phyloP scores from a whole-genome alignment of 179 eudicot species.

The Camellia oleifera region DNA sequence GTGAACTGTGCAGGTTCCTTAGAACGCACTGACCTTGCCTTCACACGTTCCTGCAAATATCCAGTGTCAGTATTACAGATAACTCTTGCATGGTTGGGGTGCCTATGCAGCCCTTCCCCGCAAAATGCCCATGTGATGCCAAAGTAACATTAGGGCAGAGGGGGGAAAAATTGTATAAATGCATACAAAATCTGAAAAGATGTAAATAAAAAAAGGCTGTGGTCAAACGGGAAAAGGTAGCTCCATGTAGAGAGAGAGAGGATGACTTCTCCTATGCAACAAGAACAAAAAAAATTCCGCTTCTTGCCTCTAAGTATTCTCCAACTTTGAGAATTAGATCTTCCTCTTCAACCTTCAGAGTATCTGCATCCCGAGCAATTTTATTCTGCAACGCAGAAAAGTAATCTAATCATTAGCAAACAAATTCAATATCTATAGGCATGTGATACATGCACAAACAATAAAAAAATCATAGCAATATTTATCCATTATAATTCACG shows the following conservation, averaged over 20 bases:
- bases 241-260: not conserved
- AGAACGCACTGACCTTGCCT: slow-evolving; percentile 54
- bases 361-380: slow-evolving; percentile 65
- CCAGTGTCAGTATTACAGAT: not conserved
- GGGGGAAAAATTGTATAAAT: not conserved
- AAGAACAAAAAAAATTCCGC: not conserved
- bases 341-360: slow-evolving; percentile 64
- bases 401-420: slow-evolving; percentile 10
- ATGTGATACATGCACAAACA: not conserved
- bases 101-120: not conserved
- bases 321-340: slow-evolving; percentile 89
- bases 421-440: not conserved
- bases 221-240: not conserved
- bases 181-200: not conserved
- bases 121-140: slow-evolving; percentile 6
- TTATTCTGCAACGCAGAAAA: slow-evolving; percentile 45
- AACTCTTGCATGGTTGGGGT: not conserved
- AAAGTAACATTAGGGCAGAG: not conserved
- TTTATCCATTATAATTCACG: not conserved
- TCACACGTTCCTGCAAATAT: slow-evolving; percentile 58
- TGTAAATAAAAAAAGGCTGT: not conserved
- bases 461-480: not conserved
- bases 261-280: not conserved
- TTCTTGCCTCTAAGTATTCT: slow-evolving; percentile 84
- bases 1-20: slow-evolving; percentile 51